Percentiles rank a stretch among this genome's conserved stretches.
These are phyloP conservation scores for Aurantiochytrium sp. DNA, from an alignment of 108 stramenopile genomes.

Conservation along the genomic window DNA sequence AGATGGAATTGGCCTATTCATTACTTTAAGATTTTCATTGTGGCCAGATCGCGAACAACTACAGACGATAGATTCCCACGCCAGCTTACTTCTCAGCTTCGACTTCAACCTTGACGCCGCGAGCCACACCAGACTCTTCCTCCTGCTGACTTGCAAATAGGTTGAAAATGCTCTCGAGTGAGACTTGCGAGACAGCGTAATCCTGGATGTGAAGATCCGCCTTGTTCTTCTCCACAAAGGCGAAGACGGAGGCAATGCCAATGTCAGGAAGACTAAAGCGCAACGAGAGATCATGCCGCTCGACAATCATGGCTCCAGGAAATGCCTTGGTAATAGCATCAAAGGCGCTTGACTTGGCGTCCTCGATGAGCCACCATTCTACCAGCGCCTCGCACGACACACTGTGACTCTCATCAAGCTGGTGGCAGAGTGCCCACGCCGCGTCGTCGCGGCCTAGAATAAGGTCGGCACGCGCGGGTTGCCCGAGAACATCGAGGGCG, in stretches of 20 bases:
- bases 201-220: not conserved
- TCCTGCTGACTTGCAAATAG: slow-evolving; percentile 28
- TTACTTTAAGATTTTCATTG: too few species aligned
- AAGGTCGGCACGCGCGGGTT: not conserved
- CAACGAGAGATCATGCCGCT: slow-evolving; percentile 17
- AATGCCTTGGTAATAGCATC: not conserved
- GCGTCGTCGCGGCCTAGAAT: not conserved
- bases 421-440: not conserved
- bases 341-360: not conserved
- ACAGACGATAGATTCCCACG: too few species aligned
- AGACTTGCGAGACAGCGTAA: slow-evolving; percentile 30
- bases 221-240: slow-evolving; percentile 17
- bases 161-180: slow-evolving; percentile 36
- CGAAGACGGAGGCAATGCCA: slow-evolving; percentile 20
- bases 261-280: not conserved
- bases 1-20: too few species aligned
- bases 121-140: slow-evolving; percentile 20
- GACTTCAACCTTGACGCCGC: not conserved
- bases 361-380: slow-evolving; percentile 23
- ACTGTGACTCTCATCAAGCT: not conserved
- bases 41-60: too few species aligned
- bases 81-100: too few species aligned
- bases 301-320: slow-evolving; percentile 18
- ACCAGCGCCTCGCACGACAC: not conserved
- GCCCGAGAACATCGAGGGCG: not conserved